These are phyloP conservation scores for Tetraselmis chui DNA, from an alignment of 139 green algal genomes.

Conservation along the genomic window DNA sequence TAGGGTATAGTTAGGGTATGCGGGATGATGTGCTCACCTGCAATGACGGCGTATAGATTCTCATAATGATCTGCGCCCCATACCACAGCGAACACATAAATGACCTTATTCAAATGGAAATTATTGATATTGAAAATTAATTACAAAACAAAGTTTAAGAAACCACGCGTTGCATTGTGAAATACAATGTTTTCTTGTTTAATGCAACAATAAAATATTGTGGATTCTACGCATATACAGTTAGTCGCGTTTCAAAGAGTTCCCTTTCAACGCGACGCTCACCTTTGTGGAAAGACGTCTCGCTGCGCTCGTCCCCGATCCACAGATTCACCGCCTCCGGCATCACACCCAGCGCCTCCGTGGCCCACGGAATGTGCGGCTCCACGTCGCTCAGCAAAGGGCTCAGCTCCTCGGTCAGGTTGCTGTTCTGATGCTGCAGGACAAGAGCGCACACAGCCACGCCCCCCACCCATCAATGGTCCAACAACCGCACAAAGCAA, in stretches of 20 bases:
- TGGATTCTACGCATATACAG: constrained; percentile 1
- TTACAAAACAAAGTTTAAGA: too few relatives aligned
- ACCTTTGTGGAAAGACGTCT: constrained; percentile 78
- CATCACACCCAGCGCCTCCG: neutral
- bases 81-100: too few relatives aligned
- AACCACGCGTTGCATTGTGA: too few relatives aligned
- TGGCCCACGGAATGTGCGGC: constrained; percentile 37
- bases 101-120: too few relatives aligned
- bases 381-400: constrained; percentile 44
- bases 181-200: too few relatives aligned
- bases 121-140: too few relatives aligned
- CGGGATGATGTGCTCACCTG: neutral
- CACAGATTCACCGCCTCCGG: constrained; percentile 71
- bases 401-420: constrained; percentile 45
- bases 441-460: neutral
- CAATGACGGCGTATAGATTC: constrained; percentile 71
- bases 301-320: constrained; percentile 65
- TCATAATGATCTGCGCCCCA: constrained; percentile 67
- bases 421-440: constrained; percentile 70
- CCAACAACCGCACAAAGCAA: too few relatives aligned
- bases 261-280: neutral
- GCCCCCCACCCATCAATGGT: neutral
- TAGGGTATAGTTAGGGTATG: too few relatives aligned
- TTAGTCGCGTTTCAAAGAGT: too few relatives aligned
- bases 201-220: too few relatives aligned